Percentiles rank a stretch among this genome's conserved stretches.
These are phyloP conservation scores for Zea mays DNA, from an alignment of 176 grass and related monocot species.

Conservation along the genomic window Zm-B73-REFERENCE-NAM-5.0 NC_050102.1:135579001-135579500, in stretches of 20 bases:
- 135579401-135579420: constrained; percentile 34
- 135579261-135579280: constrained; percentile 86
- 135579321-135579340: constrained; percentile 95
- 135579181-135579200: constrained; percentile 35
- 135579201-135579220: constrained; percentile 88
- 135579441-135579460: constrained; percentile 11
- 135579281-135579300: constrained; percentile 74
- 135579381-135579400: constrained; percentile 94
- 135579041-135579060: no score
- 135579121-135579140: not conserved
- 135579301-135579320: constrained; percentile 65
- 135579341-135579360: constrained; percentile 88
- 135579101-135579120: not conserved
- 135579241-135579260: constrained; percentile 64
- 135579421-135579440: not conserved
- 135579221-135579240: constrained; percentile 68
- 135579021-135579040: no score
- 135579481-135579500: not conserved
- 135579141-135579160: constrained; percentile 20
- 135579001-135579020: no score
- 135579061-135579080: not conserved
- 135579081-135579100: no score
- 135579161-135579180: not conserved
- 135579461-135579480: not conserved
- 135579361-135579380: constrained; percentile 87